phyloP scores from a whole-genome alignment of 1,284 basidiomycete species.

The Jaminaea rosea region DNA sequence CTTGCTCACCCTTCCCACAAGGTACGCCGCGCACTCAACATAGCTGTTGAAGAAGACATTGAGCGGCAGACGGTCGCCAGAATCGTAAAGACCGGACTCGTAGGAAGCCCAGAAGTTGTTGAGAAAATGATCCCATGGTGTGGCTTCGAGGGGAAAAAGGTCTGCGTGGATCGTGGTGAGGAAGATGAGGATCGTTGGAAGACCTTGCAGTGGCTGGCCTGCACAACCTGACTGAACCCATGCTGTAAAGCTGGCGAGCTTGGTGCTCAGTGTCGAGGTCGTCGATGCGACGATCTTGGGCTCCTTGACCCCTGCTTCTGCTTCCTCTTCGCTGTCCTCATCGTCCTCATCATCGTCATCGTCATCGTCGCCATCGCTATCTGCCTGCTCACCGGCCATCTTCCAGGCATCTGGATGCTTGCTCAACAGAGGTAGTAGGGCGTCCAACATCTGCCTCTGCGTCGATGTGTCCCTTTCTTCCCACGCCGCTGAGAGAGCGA shows the following conservation, averaged over 20 bases:
- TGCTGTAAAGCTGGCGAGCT: slow-evolving; percentile 53
- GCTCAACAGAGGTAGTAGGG: slow-evolving; percentile 30
- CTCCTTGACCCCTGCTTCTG: background rate
- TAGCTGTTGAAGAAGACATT: slow-evolving; percentile 61
- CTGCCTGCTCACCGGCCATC: background rate
- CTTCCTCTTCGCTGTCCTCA: slow-evolving; percentile 1
- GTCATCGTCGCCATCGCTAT: slow-evolving; percentile 11
- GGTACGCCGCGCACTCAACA: slow-evolving; percentile 55
- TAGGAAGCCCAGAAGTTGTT: slow-evolving; percentile 52
- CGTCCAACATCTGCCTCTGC: slow-evolving; percentile 24
- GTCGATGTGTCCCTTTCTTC: slow-evolving; percentile 33
- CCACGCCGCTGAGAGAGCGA: slow-evolving; percentile 34
- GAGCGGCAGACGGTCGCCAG: slow-evolving; percentile 26
- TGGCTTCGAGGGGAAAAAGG: slow-evolving; percentile 46
- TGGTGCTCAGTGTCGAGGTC: background rate
- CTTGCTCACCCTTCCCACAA: background rate
- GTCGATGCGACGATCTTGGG: background rate
- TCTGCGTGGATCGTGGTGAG: slow-evolving; percentile 65
- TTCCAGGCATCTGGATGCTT: slow-evolving; percentile 40
- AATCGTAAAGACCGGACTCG: slow-evolving; percentile 47
- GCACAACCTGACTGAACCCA: slow-evolving; percentile 68
- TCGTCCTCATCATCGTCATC: slow-evolving; percentile 10
- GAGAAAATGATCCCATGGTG: background rate
- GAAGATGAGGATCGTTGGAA: slow-evolving; percentile 66
- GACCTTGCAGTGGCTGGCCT: slow-evolving; percentile 65